Evolutionary conservation across 2,329 filamentous ascomycete genomes (phyloP).

Genomic region (Scopulariopsis brevicaulis): DNA sequence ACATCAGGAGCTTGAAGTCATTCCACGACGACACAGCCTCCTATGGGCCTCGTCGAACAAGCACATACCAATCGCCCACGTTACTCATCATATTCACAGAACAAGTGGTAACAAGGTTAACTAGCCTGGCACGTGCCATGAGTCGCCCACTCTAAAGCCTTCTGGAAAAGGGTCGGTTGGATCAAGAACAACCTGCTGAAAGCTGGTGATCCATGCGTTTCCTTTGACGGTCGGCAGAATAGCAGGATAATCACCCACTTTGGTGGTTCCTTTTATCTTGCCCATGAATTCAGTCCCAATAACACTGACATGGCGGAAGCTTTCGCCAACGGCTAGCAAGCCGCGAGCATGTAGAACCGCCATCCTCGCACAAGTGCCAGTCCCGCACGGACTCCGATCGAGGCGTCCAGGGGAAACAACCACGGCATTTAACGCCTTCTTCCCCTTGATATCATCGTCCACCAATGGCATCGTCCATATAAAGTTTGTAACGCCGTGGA

Average conservation of each 20-base stretch:
- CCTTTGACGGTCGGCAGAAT: conserved; percentile 28
- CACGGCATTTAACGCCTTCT: conserved; percentile 23
- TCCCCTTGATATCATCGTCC: conserved; percentile 11
- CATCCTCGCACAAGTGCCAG: conserved; percentile 28
- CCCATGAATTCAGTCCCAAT: conserved; percentile 28
- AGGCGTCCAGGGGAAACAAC: conserved; percentile 32
- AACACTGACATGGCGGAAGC: conserved; percentile 25
- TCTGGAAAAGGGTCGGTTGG: conserved; percentile 29
- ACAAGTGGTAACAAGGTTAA: no score
- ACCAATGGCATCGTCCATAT: conserved; percentile 23
- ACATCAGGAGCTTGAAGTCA: no score
- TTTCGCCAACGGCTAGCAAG: conserved; percentile 20
- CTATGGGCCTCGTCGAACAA: no score
- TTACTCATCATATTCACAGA: no score
- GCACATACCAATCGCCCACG: no score
- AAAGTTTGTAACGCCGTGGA: conserved; percentile 26
- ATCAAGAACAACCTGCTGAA: conserved; percentile 29
- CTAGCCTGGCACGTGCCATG: not conserved
- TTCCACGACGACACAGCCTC: no score
- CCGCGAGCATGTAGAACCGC: conserved; percentile 30
- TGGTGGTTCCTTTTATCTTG: conserved; percentile 22
- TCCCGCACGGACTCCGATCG: conserved; percentile 33
- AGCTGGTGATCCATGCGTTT: conserved; percentile 31
- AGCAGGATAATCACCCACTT: conserved; percentile 24
- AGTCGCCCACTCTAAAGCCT: conserved; percentile 13